Base-by-base conservation (phyloP, 371 early-diverging fungal genomes). In the Rhizopus sp. region DNA sequence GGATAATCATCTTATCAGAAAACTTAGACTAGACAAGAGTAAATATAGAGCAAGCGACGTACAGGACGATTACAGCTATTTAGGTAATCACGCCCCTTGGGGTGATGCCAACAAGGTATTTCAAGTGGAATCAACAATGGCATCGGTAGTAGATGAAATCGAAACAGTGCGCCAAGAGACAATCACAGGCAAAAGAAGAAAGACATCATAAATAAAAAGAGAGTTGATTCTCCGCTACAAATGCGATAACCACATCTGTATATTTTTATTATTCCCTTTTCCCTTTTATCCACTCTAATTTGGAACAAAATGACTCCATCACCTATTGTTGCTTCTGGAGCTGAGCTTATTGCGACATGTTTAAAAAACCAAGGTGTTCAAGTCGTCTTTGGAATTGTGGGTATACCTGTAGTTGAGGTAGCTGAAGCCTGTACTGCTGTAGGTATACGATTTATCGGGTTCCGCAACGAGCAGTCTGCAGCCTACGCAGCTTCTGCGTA, bases 341-440 rank as follows among this genome's bases (percentile, higher is more conserved):
- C 90, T 9, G 77, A 81, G 31, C 60, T 88, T 4, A 75, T 89
- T 41, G 92, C 92, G 4, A 50, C 54, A 7, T 62, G 82, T 6
- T 73, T 91, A 37, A 84, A 84, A 57, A 64, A 58, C 3, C 87
- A 83, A 55, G 87, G 85, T 29, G 88, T 92, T 32, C 55, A 66
- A 23, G 85, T 88, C 0, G 76, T 90, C 4, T 92, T 92, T 72
- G 92, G 92, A 34, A 87, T 92, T 57, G 92, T 92, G n/a, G 92
- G 92, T 23, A 90, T 91, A 57, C 92, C 92, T 9, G 88, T 92
- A 1, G 82, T 91, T 42, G 87, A 87, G 55, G 66, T 88, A 9
- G 89, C 88, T 56, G 88, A 90, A 40, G 90, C 90, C n/a, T 83
- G 84, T 60, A 78, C 79, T 45, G 75, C 79, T n/a, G 81, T 73